A percentile compares a stretch with the other conserved stretches of the same genome.
phyloP scores from a whole-genome alignment of 768 basidiomycete genomes.

The Leccinum subgranulosum region DNA sequence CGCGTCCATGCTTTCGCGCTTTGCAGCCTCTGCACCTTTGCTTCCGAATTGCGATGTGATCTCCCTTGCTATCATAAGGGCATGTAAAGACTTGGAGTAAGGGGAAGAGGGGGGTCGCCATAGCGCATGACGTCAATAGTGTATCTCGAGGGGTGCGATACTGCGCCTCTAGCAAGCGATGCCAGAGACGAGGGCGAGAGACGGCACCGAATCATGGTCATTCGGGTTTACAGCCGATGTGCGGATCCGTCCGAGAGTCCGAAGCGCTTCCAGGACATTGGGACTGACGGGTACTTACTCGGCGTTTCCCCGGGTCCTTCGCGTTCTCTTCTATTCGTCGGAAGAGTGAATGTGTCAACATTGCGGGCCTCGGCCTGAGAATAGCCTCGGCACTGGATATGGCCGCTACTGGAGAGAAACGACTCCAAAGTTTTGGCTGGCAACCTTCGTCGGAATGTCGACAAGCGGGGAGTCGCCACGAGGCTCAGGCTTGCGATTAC shows the following conservation, averaged over 20 bases:
- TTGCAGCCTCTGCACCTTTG: neutral
- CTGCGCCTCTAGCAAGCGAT: no score
- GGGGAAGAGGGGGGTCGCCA: neutral
- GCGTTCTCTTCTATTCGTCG: neutral
- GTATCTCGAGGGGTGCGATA: neutral
- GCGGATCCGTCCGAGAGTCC: constrained; percentile 3
- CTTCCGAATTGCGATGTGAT: neutral
- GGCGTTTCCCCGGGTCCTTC: neutral
- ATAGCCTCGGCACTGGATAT: neutral
- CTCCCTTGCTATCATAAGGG: neutral
- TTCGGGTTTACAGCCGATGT: neutral
- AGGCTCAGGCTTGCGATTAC: neutral
- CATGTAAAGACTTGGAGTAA: neutral
- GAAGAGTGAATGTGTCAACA: neutral
- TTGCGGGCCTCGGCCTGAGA: neutral
- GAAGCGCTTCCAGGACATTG: neutral
- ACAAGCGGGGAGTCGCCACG: neutral
- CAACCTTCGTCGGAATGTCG: neutral
- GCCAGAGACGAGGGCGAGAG: neutral
- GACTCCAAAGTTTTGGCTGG: neutral
- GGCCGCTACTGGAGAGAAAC: neutral
- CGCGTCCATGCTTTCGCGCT: neutral
- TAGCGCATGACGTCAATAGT: neutral
- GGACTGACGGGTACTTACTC: neutral
- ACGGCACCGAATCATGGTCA: neutral